phyloP scores from a whole-genome alignment of 805 yeast genomes.

The Deakozyma indianensis region DNA sequence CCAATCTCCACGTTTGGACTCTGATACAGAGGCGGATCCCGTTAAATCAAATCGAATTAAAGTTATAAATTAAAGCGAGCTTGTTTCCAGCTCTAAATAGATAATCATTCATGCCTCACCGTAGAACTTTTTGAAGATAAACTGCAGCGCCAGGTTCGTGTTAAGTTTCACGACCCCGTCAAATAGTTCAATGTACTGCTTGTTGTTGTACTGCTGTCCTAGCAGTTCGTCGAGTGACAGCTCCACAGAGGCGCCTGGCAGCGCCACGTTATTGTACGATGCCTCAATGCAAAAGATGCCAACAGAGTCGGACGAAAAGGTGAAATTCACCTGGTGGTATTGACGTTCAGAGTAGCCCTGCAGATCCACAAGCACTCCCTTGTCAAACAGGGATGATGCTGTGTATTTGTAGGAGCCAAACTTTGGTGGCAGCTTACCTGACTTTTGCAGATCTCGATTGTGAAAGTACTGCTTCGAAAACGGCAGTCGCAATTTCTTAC shows the following conservation, averaged over 20 bases:
- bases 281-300: conserved; percentile 67
- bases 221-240: conserved; percentile 61
- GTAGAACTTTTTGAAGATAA: conserved; percentile 65
- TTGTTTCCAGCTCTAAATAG: no score
- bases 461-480: conserved; percentile 69
- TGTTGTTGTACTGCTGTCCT: conserved; percentile 58
- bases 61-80: no score
- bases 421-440: conserved; percentile 46
- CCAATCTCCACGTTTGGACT: no score
- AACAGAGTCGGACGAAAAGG: conserved; percentile 60
- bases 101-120: conserved; percentile 26
- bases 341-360: conserved; percentile 35
- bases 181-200: conserved; percentile 38
- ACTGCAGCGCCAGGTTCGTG: conserved; percentile 50
- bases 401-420: conserved; percentile 71
- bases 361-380: conserved; percentile 47
- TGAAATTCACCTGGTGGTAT: conserved; percentile 54
- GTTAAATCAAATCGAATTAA: no score
- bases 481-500: conserved; percentile 15
- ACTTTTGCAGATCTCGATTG: conserved; percentile 51
- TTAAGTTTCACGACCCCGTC: conserved; percentile 56
- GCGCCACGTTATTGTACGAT: conserved; percentile 43
- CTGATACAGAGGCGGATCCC: no score
- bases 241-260: conserved; percentile 38
- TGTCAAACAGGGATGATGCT: conserved; percentile 60